A percentile compares a stretch with the other conserved stretches of the same genome.
Conservation (phyloP, 495 filamentous ascomycete species). For the Aspergillus haitiensis region DNA sequence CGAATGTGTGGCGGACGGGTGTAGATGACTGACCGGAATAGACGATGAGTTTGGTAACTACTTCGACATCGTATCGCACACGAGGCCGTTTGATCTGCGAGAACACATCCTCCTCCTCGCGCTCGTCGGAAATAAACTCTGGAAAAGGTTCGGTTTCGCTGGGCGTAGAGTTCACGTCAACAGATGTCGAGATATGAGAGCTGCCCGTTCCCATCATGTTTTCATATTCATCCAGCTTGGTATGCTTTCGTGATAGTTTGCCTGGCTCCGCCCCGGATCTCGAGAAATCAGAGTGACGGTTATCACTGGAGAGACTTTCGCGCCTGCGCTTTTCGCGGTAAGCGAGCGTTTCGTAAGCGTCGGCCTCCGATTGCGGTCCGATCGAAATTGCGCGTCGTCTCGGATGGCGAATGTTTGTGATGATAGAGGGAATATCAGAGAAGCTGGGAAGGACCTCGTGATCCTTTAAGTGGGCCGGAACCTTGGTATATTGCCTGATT, state of each 20-base stretch:
- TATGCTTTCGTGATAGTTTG: constrained; percentile 30
- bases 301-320: constrained; percentile 61
- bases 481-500: constrained; percentile 74
- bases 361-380: constrained; percentile 91
- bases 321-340: constrained; percentile 79
- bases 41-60: constrained; percentile 93
- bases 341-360: constrained; percentile 94
- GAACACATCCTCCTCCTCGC: constrained; percentile 80
- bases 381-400: constrained; percentile 80
- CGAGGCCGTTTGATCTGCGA: constrained; percentile 79
- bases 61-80: constrained; percentile 94
- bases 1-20: neutral
- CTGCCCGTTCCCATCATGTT: constrained; percentile 66
- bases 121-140: constrained; percentile 37
- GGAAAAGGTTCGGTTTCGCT: constrained; percentile 35
- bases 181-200: constrained; percentile 29
- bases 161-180: constrained; percentile 23
- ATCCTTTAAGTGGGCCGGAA: constrained; percentile 73
- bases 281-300: constrained; percentile 15
- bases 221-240: constrained; percentile 62
- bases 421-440: constrained; percentile 74
- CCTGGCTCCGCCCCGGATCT: constrained; percentile 11
- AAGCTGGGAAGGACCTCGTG: constrained; percentile 86
- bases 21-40: constrained; percentile 73
- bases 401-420: constrained; percentile 78